Evolutionary conservation across 805 yeast species (phyloP).

Genomic region (Starmerella potacharoeniae): DNA sequence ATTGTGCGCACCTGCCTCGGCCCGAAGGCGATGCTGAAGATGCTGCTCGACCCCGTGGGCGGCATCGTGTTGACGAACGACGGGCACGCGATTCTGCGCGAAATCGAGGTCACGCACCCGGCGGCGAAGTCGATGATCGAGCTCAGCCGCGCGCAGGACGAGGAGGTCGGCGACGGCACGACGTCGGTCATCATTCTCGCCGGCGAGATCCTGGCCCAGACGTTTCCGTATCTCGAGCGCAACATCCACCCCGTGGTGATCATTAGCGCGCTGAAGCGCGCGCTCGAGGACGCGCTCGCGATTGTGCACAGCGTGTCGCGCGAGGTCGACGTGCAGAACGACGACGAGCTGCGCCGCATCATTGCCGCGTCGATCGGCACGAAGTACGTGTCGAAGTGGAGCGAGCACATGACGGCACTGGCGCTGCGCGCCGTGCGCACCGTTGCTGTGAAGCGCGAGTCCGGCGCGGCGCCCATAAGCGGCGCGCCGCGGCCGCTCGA

Average conservation of each 20-base stretch:
- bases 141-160: conserved; percentile 92
- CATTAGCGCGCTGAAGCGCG: conserved; percentile 85
- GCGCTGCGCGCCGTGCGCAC: conserved; percentile 82
- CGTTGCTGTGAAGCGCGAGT: conserved; percentile 42
- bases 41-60: conserved; percentile 88
- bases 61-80: conserved; percentile 96
- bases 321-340: conserved; percentile 75
- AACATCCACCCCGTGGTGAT: conserved; percentile 95
- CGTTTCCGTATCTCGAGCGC: conserved; percentile 83
- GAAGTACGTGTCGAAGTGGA: conserved; percentile 85
- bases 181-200: conserved; percentile 94
- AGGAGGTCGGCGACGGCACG: conserved; percentile 98
- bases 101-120: conserved; percentile 90
- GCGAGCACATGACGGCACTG: conserved; percentile 76
- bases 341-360: conserved; percentile 72
- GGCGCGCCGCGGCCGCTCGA: conserved; percentile 42
- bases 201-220: conserved; percentile 91
- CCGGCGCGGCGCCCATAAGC: conserved; percentile 20
- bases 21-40: conserved; percentile 97
- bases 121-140: conserved; percentile 99
- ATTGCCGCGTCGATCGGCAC: conserved; percentile 92
- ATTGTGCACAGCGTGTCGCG: conserved; percentile 72
- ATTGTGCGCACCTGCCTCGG: conserved; percentile 96
- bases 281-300: conserved; percentile 80
- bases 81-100: conserved; percentile 96